These are phyloP conservation scores for Pelargonium citronellum DNA, from an alignment of 441 rosid species.

Conservation along the genomic window DNA sequence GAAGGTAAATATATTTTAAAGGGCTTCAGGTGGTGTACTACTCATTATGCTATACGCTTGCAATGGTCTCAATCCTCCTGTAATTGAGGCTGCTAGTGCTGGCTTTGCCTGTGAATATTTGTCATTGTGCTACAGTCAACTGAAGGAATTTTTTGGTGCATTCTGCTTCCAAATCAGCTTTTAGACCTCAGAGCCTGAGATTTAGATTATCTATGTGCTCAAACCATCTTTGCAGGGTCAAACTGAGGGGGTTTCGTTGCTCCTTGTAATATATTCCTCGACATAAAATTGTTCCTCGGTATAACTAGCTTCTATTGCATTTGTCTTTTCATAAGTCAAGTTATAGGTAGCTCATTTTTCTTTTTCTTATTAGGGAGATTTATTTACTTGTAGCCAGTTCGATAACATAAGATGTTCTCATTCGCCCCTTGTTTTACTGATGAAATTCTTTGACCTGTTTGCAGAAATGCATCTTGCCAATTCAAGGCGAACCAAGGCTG, in stretches of 20 bases:
- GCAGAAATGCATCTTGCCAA: slow-evolving; percentile 76
- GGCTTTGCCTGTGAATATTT: too few relatives aligned
- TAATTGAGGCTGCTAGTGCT: too few relatives aligned
- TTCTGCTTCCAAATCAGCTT: not conserved
- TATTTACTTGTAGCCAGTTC: not conserved
- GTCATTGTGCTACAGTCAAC: too few relatives aligned
- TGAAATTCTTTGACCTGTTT: slow-evolving; percentile 15
- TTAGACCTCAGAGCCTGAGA: not conserved
- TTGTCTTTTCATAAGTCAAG: not conserved
- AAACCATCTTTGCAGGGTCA: not conserved
- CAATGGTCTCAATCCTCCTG: too few relatives aligned
- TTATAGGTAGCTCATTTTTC: not conserved
- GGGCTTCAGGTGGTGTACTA: not conserved
- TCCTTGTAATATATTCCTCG: not conserved
- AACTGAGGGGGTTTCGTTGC: not conserved
- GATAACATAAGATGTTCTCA: slow-evolving; percentile 8
- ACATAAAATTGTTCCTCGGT: not conserved
- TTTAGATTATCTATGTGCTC: not conserved
- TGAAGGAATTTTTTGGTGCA: too few relatives aligned
- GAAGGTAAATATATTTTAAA: not conserved
- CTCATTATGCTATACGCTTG: not conserved
- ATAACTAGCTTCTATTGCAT: not conserved
- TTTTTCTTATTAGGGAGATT: not conserved
- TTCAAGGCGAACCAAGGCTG: slow-evolving; percentile 59
- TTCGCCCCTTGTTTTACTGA: not conserved